Evolutionary conservation across 306 rosid species (phyloP).

Genomic region (Quillaja saponaria): DNA sequence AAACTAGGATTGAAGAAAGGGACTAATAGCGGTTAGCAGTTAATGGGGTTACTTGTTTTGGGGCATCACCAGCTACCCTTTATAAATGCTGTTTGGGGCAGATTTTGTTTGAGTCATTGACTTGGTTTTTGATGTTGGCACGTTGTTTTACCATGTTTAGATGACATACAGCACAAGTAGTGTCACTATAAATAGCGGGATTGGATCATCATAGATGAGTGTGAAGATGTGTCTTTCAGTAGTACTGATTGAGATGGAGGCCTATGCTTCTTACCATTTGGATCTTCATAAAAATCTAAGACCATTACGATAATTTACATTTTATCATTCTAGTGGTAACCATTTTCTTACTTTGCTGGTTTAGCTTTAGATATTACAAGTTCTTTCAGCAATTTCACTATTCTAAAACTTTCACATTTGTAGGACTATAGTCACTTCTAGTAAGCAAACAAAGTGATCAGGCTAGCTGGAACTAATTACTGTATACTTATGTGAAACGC

Average conservation of each 20-base stretch:
- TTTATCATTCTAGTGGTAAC: neutral
- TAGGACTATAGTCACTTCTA: no score
- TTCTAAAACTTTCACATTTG: no score
- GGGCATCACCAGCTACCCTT: neutral
- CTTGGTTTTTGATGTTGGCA: no score
- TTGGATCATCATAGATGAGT: neutral
- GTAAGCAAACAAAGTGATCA: no score
- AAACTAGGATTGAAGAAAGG: neutral
- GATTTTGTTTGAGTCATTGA: no score
- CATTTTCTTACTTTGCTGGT: no score
- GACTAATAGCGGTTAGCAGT: slow-evolving; percentile 17
- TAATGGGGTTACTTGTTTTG: neutral
- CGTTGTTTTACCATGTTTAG: no score
- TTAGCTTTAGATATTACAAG: no score
- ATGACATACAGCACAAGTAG: neutral
- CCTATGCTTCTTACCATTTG: neutral
- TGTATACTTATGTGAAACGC: no score
- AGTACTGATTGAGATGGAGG: neutral
- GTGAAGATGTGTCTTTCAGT: slow-evolving; percentile 4
- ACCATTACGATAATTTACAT: neutral
- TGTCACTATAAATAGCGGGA: neutral
- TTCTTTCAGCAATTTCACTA: no score
- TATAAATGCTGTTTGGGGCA: neutral
- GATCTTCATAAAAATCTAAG: neutral
- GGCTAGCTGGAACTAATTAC: no score